These are phyloP conservation scores for Tylopilus vinaceipallidus DNA, from an alignment of 768 basidiomycete species.

Conservation along the genomic window DNA sequence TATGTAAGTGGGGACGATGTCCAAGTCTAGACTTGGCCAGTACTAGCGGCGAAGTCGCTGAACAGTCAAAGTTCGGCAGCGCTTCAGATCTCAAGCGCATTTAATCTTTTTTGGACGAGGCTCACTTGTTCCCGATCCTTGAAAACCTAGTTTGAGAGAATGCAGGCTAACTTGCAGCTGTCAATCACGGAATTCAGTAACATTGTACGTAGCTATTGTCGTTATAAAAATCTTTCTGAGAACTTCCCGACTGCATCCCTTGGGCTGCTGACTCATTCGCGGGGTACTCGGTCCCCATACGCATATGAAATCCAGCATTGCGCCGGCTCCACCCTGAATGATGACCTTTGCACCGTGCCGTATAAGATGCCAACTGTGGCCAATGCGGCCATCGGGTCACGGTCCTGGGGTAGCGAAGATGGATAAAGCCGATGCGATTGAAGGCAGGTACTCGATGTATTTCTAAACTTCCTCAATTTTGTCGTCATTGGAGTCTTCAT, in stretches of 20 bases:
- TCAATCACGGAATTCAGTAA: conserved; percentile 16
- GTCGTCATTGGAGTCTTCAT: conserved; percentile 46
- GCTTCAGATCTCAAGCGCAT: background rate
- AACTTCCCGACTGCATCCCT: conserved; percentile 13
- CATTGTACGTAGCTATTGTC: conserved; percentile 23
- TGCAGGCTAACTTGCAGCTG: conserved; percentile 5
- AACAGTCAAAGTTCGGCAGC: background rate
- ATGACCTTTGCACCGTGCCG: no score
- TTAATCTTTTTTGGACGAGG: no score
- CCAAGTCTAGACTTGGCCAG: no score
- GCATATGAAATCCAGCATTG: no score
- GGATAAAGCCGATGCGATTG: conserved; percentile 8
- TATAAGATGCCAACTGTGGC: no score
- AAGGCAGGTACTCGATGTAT: conserved; percentile 15
- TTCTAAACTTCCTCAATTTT: conserved; percentile 73
- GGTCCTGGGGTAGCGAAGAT: no score
- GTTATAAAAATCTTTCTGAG: conserved; percentile 21
- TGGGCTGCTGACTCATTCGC: conserved; percentile 24
- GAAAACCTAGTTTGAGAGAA: background rate
- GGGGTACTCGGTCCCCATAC: conserved; percentile 4
- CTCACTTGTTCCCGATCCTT: conserved; percentile 1
- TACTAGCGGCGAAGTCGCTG: conserved; percentile 1
- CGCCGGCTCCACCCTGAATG: conserved; percentile 1
- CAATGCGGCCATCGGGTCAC: background rate
- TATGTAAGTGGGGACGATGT: conserved; percentile 9